These are phyloP conservation scores for Venturiaceae sp. DNA, from an alignment of 2,329 filamentous ascomycete genomes.

Conservation along the genomic window DNA sequence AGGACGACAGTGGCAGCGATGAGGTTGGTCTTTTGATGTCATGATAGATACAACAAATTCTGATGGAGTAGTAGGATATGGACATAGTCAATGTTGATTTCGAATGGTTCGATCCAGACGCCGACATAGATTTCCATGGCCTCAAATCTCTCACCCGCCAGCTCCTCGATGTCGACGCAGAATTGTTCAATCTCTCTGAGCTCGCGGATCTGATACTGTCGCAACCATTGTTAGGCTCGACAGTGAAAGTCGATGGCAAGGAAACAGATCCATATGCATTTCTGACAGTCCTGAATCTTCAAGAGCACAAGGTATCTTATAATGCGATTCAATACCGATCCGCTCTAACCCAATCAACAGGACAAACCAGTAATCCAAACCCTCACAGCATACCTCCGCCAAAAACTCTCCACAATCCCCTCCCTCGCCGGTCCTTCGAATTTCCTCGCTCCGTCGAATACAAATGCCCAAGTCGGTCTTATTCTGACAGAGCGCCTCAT, in stretches of 20 bases:
- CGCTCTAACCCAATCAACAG: constrained; percentile 18
- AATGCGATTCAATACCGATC: neutral
- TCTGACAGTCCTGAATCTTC: constrained; percentile 75
- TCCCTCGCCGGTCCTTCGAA: constrained; percentile 39
- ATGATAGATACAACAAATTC: neutral
- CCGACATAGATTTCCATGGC: constrained; percentile 87
- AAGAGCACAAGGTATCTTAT: constrained; percentile 52
- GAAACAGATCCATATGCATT: constrained; percentile 89
- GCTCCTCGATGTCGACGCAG: constrained; percentile 79
- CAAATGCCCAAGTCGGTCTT: constrained; percentile 57
- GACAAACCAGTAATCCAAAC: constrained; percentile 63
- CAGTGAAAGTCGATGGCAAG: constrained; percentile 94
- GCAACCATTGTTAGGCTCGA: constrained; percentile 82
- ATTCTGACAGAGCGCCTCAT: constrained; percentile 89
- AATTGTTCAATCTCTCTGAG: constrained; percentile 77
- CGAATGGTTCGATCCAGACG: constrained; percentile 95
- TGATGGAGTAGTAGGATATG: constrained; percentile 54
- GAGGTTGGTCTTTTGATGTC: neutral
- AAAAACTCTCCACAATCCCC: constrained; percentile 41
- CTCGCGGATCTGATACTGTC: constrained; percentile 79
- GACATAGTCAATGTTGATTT: constrained; percentile 94
- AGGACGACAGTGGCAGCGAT: constrained; percentile 2
- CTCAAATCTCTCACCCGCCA: constrained; percentile 84
- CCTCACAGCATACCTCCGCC: constrained; percentile 60
- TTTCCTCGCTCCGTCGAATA: constrained; percentile 23